Evolutionary conservation across 441 rosid species (phyloP), one percentile per base, ranked within the genome.

Genomic region (Adansonia madagascariensis): DNA sequence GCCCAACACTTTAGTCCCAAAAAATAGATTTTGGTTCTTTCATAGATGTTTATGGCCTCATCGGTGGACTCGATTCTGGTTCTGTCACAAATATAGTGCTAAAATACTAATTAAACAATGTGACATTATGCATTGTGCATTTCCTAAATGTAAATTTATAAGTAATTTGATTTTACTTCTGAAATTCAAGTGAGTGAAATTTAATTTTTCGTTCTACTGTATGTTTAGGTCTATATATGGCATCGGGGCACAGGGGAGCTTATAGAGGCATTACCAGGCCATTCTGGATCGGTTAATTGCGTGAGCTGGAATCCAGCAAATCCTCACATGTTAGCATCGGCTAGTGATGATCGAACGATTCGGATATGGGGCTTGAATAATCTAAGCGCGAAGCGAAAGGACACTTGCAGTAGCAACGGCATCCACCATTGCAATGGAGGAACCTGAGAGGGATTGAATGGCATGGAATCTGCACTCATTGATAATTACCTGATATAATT

Each of bases 271-370:
- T 67, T 91, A 65, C 89, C 90, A 0, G 92, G 95, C 1, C 95
- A 91, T 75, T 89, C 93, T 0, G 95, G 95, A 66, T 84, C 91
- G 17, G 91, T 91, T 20, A 91, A 90, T 80, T 87, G 95, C 11
- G 92, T 91, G 76, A 89, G 90, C 84, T 91, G 95, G 93, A 91
- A 82, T 80, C 95, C 93, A 0, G 81, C 83, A 11, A 87, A 91
- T 75, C 91, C 85, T 17, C 93, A 88, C 78, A 88, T 91, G 93
- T 55, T 91, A 73, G 95, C 95, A 8, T 89, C 95, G 22, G 93
- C 91, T 4, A 89, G 95, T 70, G 95, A 91, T 56, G 95, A 91
- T 59, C 89, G 88, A 18, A 91, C 93, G 17, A 88, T 91, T 69
- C 86, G 95, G 80, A 87, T 91, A 83, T 91, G 95, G 95, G 95